Base-by-base conservation (phyloP, 2,329 filamentous ascomycete genomes). In the Botrytis porri region DNA sequence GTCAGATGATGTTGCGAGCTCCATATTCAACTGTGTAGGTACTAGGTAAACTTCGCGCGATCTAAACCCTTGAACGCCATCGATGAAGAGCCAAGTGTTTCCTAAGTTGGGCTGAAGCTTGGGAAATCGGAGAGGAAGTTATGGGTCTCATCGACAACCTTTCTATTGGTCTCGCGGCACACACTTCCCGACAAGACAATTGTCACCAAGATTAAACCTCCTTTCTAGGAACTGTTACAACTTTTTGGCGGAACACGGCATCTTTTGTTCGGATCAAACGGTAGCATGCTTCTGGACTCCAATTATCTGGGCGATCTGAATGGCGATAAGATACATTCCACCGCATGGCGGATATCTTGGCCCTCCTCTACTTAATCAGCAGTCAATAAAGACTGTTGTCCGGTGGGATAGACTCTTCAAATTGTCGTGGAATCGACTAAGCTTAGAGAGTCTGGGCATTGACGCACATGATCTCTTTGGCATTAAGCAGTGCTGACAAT, bases 51-150 rank as follows among this genome's bases (percentile, higher is more conserved):
- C 25, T 84, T 80, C 39, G 77, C 77, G 59, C 79, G 77, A 37
- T 84, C 84, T 0, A 85, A 74, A 43, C 83, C 83, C 83, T 51
- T 83, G 82, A 4, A 83, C 78, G 10, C 84, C 84, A 67, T 84
- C 84, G 51, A 80, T 79, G 20, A 84, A 73, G 4, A 84, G 75
- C 70, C 84, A 84, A 61, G 59, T 25, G 32, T 37, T 37, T 22
- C 20, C 57, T 14, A 35, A 25, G 20, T 39, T 16, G 59, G 14
- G 35, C 35, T 39, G 59, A 16, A 37, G 59, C 35, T 37, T 61
- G 9, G 22, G 22, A 16, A 77, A 9, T 79, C 79, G 16, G 76
- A 59, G 0, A 79, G 69, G 10, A 77, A 78, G 66, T 79, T 80
- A 6, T 81, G 71, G 6, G 78, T 74, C 1, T 80, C 69, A 45